Evolutionary conservation across 208 protist species (phyloP), one percentile per base, ranked within the genome.

Genomic region (Crithidia bombi): DNA sequence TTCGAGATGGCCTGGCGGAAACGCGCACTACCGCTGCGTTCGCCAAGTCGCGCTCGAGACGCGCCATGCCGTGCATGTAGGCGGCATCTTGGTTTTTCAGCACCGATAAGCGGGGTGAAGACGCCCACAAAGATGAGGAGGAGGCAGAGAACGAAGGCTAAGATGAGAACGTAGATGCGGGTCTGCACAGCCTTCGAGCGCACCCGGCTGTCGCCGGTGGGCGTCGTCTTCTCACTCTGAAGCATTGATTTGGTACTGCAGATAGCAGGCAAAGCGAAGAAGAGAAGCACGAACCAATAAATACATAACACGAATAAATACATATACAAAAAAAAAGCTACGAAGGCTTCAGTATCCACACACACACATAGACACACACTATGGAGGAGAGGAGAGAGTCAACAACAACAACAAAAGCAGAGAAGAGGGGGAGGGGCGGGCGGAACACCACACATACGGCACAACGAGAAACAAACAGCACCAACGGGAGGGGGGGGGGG

Each of bases 1-100:
- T n/a, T 83, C 38, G 85, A 74, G 33, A 89, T 61, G 54, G 30
- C 46, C 14, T n/a, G 65, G 2, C 78, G 77, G n/a, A 59, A 90
- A 78, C 32, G 59, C n/a, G 59, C 1, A 43, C 26, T 0, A 65
- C 26, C 12, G 75, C 69, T 0, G 57, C 57, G 30, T 70, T 63
- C 5, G 25, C 51, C 15, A 82, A 38, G 51, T 82, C 69, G 17
- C 38, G 36, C 14, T 26, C 38, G 5, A 68, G 64, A 2, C 66
- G 25, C 1, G 5, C 17, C 38, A 35, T 38, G 35, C 52, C 33
- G 32, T 33, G 11, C 2, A 28, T 2, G 61, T 51, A 56, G 12
- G 64, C 69, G 21, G 26, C 39, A 28, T 65, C 59, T 21, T 65
- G 12, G 26, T 61, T 66, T 10, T 51, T 46, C 32, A 81, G 65